Evolutionary conservation across 2,329 filamentous ascomycete genomes (phyloP), one percentile per base, ranked within the genome.

Genomic region (Aspergillus neoniger): DNA sequence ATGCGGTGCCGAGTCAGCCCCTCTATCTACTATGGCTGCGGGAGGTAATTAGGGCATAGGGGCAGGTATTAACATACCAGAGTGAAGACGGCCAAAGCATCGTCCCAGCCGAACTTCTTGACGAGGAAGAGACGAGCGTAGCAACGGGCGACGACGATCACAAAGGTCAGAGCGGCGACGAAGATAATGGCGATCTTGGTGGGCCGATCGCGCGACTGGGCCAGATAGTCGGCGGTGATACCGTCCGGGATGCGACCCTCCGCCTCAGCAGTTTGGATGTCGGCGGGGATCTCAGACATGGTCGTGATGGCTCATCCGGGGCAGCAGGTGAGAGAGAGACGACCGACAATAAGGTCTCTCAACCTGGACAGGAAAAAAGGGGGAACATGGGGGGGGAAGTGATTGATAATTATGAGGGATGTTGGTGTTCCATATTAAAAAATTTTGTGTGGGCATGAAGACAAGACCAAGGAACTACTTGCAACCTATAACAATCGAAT

Each of bases 81-180:
- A 3, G 80, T 79, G 28, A 72, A 52, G 21, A 83, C 71, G 66
- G 83, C 82, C 49, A 83, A 68, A 63, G 75, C 80, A 73, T 85
- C 83, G 52, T 85, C 83, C 3, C 75, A 38, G 0, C 77, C 74
- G 36, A 81, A 69, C 30, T 74, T 77, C 54, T 78, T 80, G 41
- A 81, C 72, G 21, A 84, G 67, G 28, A 76, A 70, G 1, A 75
- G 53, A 58, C 81, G 80, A 49, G 82, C 80, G 66, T 80, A 82
- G 8, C 76, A 76, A 15, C 82, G 77, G 39, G 82, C 64, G 39
- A 76, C 62, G 56, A 80, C 72, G 10, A 77, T 71, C 17, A 77
- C 23, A 2, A 67, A 65, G 1, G 70, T 66, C 15, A 74, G 64
- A 41, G 66, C 68, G 56, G 70, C 62, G 57, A 73, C 56, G 60